Evolutionary conservation across 2,329 filamentous ascomycete species (phyloP).

Genomic region (Sporothrix dimorphospora): DNA sequence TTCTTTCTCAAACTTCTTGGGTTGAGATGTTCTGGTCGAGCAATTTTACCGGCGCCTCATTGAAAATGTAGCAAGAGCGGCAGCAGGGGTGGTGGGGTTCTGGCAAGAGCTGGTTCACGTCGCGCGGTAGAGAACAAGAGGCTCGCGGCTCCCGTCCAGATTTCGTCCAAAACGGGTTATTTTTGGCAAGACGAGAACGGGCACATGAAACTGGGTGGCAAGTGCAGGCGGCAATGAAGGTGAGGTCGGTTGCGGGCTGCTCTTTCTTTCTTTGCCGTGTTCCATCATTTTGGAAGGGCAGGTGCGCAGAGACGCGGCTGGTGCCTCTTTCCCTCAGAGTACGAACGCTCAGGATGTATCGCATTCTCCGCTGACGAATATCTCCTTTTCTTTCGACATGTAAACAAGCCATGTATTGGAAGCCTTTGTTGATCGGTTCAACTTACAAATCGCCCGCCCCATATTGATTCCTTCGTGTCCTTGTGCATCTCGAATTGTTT

Average conservation of each 20-base stretch:
- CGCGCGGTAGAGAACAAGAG: neutral
- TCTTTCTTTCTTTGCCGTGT: neutral
- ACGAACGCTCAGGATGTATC: neutral
- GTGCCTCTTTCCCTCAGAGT: neutral
- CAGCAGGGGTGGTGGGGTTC: neutral
- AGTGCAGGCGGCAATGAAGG: neutral
- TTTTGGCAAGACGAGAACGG: neutral
- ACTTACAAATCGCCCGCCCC: neutral
- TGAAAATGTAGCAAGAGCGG: slow-evolving; percentile 6
- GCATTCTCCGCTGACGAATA: neutral
- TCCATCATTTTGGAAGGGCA: neutral
- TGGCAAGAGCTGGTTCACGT: neutral
- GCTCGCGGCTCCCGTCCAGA: neutral
- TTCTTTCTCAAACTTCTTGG: neutral
- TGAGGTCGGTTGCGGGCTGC: neutral
- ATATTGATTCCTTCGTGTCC: neutral
- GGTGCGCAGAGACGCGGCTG: neutral
- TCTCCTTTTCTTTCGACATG: neutral
- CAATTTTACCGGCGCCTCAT: neutral
- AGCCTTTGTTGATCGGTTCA: neutral
- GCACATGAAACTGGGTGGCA: slow-evolving; percentile 15
- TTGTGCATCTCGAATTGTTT: neutral
- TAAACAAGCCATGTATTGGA: neutral
- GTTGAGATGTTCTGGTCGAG: neutral
- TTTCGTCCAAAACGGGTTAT: neutral